Conservation (phyloP, 331 rosid species). For the Stylosanthes scabra region DNA sequence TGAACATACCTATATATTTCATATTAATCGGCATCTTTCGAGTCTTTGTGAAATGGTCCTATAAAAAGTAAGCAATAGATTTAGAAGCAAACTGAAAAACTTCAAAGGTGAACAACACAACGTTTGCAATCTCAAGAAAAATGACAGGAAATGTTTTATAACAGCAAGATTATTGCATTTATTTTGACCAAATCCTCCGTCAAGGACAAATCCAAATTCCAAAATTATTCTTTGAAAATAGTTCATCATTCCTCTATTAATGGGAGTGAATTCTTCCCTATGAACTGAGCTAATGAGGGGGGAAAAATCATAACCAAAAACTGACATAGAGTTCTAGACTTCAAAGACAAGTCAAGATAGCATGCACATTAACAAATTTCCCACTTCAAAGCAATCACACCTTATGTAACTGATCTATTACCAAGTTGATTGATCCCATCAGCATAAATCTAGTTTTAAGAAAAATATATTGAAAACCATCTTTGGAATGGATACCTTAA, state of each 20-base stretch:
- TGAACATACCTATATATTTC: conserved; percentile 88
- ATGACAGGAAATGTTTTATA: conserved; percentile 31
- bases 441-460: conserved; percentile 21
- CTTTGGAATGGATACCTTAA: not conserved
- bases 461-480: conserved; percentile 6
- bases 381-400: conserved; percentile 20
- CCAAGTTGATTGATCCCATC: conserved; percentile 18
- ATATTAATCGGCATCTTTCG: conserved; percentile 73
- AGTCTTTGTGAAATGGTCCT: conserved; percentile 75
- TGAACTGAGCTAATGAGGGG: not conserved
- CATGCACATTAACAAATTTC: conserved; percentile 11
- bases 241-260: conserved; percentile 18
- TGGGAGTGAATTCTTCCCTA: too few relatives aligned
- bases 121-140: conserved; percentile 25
- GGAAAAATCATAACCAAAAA: not conserved
- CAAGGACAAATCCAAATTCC: conserved; percentile 20
- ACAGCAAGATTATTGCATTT: conserved; percentile 30
- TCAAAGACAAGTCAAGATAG: conserved; percentile 8
- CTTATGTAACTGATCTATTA: conserved; percentile 15
- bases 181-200: conserved; percentile 15
- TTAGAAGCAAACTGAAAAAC: conserved; percentile 30
- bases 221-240: conserved; percentile 13
- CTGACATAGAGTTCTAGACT: conserved; percentile 4
- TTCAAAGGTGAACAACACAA: conserved; percentile 30
- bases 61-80: conserved; percentile 30